Percentiles rank a stretch among this genome's conserved stretches.
Conservation (phyloP, 768 basidiomycete species). For the Mrakia blollopis region DNA sequence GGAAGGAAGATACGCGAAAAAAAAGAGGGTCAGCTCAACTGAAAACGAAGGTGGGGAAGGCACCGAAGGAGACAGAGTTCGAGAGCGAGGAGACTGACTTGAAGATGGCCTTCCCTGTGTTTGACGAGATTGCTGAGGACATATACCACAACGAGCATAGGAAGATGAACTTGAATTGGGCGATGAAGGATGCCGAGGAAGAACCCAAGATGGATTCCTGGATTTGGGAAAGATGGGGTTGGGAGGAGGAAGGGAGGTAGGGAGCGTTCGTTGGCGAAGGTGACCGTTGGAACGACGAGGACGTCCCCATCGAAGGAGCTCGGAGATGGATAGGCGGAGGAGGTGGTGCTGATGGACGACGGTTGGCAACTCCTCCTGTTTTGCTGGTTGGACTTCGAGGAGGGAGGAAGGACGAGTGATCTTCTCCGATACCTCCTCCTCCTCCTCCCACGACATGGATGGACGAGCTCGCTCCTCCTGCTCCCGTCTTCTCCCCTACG, state of each 20-base stretch:
- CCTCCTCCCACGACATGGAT: background rate
- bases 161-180: slow-evolving; percentile 56
- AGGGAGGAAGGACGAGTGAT: background rate
- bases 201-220: background rate
- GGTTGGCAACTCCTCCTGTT: background rate
- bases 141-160: slow-evolving; percentile 90
- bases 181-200: background rate
- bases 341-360: background rate
- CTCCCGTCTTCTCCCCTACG: background rate
- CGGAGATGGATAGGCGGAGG: background rate
- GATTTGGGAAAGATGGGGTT: background rate
- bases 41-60: background rate
- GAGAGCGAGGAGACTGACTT: slow-evolving; percentile 42
- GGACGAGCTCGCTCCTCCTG: slow-evolving; percentile 4
- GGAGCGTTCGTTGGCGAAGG: background rate
- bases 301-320: background rate
- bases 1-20: background rate
- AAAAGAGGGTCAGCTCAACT: background rate
- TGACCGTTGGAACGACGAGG: background rate
- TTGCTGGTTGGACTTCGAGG: background rate
- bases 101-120: slow-evolving; percentile 93
- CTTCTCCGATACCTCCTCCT: background rate
- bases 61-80: background rate
- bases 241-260: background rate
- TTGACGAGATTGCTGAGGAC: slow-evolving; percentile 86